Evolutionary conservation across 2,329 filamentous ascomycete species (phyloP).

Genomic region (Trichoderma sp.): DNA sequence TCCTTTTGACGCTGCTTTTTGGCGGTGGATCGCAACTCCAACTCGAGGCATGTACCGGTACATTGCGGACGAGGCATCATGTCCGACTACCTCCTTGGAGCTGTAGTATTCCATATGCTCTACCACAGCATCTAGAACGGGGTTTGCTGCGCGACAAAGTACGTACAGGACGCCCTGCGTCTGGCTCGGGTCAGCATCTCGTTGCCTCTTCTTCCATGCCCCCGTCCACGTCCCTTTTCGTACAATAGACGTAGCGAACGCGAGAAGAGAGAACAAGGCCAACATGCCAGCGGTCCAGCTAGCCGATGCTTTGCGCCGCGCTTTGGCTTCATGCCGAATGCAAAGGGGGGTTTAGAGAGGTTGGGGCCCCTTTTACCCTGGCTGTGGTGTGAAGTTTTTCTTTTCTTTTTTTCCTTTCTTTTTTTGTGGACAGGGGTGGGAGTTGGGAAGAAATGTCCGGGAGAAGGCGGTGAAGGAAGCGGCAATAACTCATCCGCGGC

Average conservation of each 20-base stretch:
- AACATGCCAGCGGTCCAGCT: background rate
- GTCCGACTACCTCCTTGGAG: background rate
- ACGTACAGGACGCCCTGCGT: constrained; percentile 18
- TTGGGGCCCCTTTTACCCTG: background rate
- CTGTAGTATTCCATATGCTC: background rate
- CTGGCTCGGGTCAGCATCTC: constrained; percentile 14
- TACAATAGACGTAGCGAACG: background rate
- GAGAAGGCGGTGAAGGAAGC: constrained; percentile 6
- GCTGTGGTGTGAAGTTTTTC: background rate
- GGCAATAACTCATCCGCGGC: constrained; percentile 6
- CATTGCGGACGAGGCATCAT: background rate
- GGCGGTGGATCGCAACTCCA: background rate
- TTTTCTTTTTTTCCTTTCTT: background rate
- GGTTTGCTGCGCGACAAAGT: constrained; percentile 17
- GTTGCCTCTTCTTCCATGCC: background rate
- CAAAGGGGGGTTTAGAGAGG: constrained; percentile 1
- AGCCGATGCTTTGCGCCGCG: background rate
- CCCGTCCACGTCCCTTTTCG: background rate
- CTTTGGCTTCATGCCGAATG: background rate
- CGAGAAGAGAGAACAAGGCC: background rate
- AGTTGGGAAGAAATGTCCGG: background rate
- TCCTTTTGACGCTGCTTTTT: background rate
- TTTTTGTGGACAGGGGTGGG: background rate
- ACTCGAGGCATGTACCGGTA: background rate
- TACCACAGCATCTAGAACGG: constrained; percentile 7